Evolutionary conservation across 768 basidiomycete genomes (phyloP), one percentile per base, ranked within the genome.

Genomic region (Omphalotus guepiniiformis): DNA sequence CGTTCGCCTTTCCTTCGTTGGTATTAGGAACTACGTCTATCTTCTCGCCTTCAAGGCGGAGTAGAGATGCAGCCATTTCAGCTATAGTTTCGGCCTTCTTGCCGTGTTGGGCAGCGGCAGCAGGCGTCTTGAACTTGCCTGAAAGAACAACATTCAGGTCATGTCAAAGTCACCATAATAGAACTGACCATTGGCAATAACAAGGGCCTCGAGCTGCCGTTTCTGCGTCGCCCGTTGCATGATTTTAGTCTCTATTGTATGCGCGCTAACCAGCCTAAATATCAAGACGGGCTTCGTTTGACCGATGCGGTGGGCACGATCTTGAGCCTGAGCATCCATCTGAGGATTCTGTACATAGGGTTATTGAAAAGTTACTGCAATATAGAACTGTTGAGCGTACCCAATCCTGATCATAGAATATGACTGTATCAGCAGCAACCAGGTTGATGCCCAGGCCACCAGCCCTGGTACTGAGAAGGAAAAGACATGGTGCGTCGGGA

Each of bases 301-400:
- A 1, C 95, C 95, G 39, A 99, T 97, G 9, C 96, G 82, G 64
- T 99, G 95, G 0, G 93, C 93, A 28, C 95, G 78, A 56, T 96
- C 95, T 61, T 93, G 90, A 0, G 95, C 95, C 67, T 99, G 95
- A 2, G 89, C 73, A 54, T 99, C 95, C 83, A 94, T 93, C 69
- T 96, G 94, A 0, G 94, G 93, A 57, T 91, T 92, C 88, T 91
- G 53, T 13, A 25, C 15, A 22, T n/a, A 53, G 30, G 51, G 47
- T 21, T 11, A 9, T 12, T 12, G 26, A 13, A 12, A 3, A 16
- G 22, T 32, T 8, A 36, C 25, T 0, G 18, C 26, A 15, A 34
- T 12, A 41, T 18, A 13, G 27, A 40, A 43, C n/a, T n/a, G n/a
- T n/a, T 11, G 19, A 25, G 64, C 77, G 25, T 61, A 92, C 85